Conservation (phyloP, 2,329 filamentous ascomycete species). For the Basipetospora chlamydospora region DNA sequence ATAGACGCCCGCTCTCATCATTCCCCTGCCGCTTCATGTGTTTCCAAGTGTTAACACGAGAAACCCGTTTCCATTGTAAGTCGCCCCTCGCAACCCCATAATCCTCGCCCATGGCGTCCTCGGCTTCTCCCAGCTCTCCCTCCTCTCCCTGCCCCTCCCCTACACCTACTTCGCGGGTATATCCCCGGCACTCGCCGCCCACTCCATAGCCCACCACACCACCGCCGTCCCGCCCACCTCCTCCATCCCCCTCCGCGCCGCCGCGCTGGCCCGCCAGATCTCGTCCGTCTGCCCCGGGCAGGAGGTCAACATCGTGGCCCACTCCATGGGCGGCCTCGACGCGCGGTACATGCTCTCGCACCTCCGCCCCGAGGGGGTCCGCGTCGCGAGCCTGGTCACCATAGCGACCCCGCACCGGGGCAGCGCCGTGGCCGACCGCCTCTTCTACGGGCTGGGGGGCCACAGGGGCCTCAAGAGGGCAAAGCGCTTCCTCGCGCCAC, state of each 20-base stretch:
- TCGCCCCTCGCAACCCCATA: constrained; percentile 39
- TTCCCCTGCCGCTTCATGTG: neutral
- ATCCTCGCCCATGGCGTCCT: constrained; percentile 52
- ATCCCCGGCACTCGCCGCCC: constrained; percentile 36
- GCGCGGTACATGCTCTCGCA: constrained; percentile 50
- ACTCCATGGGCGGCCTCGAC: constrained; percentile 54
- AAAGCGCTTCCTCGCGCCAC: constrained; percentile 33
- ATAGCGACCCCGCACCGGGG: constrained; percentile 41
- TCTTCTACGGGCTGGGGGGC: constrained; percentile 30
- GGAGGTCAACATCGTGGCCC: constrained; percentile 63
- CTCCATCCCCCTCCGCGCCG: constrained; percentile 45
- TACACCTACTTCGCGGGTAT: constrained; percentile 55
- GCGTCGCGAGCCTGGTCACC: constrained; percentile 37
- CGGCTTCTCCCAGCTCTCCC: constrained; percentile 43
- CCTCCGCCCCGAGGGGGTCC: constrained; percentile 29
- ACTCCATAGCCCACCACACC: constrained; percentile 41
- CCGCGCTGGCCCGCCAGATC: constrained; percentile 40
- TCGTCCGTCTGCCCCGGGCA: constrained; percentile 20
- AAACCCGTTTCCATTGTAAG: too few species aligned
- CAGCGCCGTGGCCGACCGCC: constrained; percentile 39
- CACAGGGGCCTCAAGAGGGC: constrained; percentile 34
- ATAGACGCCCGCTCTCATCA: too few species aligned
- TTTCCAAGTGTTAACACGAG: neutral
- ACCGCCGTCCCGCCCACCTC: constrained; percentile 47
- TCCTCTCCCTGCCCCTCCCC: constrained; percentile 35